Conservation (phyloP, 768 basidiomycete genomes). For the Lepiota brunneoincarnata region DNA sequence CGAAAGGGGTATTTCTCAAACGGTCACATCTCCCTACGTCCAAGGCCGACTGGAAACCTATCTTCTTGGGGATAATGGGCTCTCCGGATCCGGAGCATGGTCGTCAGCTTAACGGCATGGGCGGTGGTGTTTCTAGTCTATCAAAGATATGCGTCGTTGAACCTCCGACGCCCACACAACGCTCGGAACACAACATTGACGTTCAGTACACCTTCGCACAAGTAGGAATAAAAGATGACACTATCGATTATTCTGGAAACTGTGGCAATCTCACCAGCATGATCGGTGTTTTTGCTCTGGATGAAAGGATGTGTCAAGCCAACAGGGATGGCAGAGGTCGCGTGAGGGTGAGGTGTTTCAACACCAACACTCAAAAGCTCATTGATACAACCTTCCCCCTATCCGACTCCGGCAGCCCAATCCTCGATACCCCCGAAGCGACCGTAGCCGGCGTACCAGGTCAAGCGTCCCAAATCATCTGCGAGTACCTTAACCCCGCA, state of each 20-base stretch:
- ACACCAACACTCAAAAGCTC: slow-evolving; percentile 70
- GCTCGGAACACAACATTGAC: slow-evolving; percentile 32
- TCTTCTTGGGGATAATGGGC: slow-evolving; percentile 78
- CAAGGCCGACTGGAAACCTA: slow-evolving; percentile 49
- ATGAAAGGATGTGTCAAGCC: slow-evolving; percentile 51
- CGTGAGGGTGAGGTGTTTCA: slow-evolving; percentile 57
- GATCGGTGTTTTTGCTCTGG: slow-evolving; percentile 71
- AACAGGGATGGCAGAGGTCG: slow-evolving; percentile 16
- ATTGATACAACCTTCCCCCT: slow-evolving; percentile 74
- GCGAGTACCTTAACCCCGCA: slow-evolving; percentile 64
- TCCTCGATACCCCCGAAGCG: slow-evolving; percentile 47
- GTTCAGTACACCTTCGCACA: slow-evolving; percentile 74
- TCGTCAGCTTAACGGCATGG: slow-evolving; percentile 79
- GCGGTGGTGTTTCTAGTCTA: slow-evolving; percentile 71
- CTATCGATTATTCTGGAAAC: slow-evolving; percentile 69
- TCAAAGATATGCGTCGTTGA: slow-evolving; percentile 74
- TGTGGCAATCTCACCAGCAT: slow-evolving; percentile 76
- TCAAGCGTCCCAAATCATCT: slow-evolving; percentile 56
- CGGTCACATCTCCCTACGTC: slow-evolving; percentile 49
- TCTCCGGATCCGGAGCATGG: slow-evolving; percentile 69
- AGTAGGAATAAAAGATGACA: slow-evolving; percentile 55
- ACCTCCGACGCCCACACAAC: slow-evolving; percentile 39
- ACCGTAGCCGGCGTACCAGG: slow-evolving; percentile 70
- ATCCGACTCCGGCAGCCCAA: slow-evolving; percentile 26
- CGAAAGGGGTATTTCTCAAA: slow-evolving; percentile 72